phyloP scores from a whole-genome alignment of 2,329 filamentous ascomycete genomes.

The Fusarium oligoseptatum region DNA sequence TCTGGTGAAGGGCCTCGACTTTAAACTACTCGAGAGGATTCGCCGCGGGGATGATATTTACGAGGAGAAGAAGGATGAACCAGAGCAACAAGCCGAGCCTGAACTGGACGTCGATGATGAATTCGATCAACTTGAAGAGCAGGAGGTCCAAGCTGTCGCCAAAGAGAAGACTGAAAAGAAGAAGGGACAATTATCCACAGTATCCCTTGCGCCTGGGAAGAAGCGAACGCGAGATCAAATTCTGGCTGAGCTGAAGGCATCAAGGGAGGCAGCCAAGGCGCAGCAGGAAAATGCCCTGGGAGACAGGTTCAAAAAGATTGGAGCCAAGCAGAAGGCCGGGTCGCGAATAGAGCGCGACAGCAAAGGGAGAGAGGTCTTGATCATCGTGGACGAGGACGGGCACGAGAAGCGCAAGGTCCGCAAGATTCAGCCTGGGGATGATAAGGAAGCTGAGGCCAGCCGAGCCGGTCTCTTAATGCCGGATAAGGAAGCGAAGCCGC shows the following conservation, averaged over 20 bases:
- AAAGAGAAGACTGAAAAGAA: slow-evolving; percentile 68
- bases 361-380: slow-evolving; percentile 73
- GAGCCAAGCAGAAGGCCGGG: slow-evolving; percentile 64
- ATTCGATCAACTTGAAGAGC: slow-evolving; percentile 69
- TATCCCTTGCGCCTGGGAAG: slow-evolving; percentile 65
- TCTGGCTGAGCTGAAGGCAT: slow-evolving; percentile 74
- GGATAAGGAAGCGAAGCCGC: slow-evolving; percentile 67
- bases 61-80: slow-evolving; percentile 49
- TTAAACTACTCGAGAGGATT: slow-evolving; percentile 79
- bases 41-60: slow-evolving; percentile 77
- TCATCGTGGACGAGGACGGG: slow-evolving; percentile 75
- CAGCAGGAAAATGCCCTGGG: slow-evolving; percentile 66
- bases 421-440: slow-evolving; percentile 59
- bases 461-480: slow-evolving; percentile 63
- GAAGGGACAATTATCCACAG: slow-evolving; percentile 71
- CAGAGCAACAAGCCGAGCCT: slow-evolving; percentile 48
- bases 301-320: slow-evolving; percentile 75
- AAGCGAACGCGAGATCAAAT: slow-evolving; percentile 77
- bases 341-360: slow-evolving; percentile 72
- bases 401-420: slow-evolving; percentile 75
- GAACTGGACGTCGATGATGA: slow-evolving; percentile 72
- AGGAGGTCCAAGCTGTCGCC: slow-evolving; percentile 65
- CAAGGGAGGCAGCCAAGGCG: slow-evolving; percentile 70
- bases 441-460: slow-evolving; percentile 54
- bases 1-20: slow-evolving; percentile 92